Evolutionary conservation across 306 rosid genomes (phyloP), one percentile per base, ranked within the genome.

Genomic region (Cucurbita moschata): DNA sequence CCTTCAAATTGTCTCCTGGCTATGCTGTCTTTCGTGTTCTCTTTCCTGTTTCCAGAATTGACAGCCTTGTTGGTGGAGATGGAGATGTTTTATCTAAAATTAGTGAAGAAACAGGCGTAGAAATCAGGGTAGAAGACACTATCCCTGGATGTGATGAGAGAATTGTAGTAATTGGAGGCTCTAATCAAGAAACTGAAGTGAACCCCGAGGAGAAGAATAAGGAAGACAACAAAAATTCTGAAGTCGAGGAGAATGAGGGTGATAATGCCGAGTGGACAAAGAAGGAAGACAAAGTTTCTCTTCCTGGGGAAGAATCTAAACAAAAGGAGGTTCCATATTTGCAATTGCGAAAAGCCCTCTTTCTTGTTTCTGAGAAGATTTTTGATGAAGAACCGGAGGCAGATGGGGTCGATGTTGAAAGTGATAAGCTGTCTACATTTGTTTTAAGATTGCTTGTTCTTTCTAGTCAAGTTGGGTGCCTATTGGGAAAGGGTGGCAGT

Each of bases 401-500:
- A 30, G 82, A 78, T 39, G 91, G 76, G 59, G 87, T 68, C 12
- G 86, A 78, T 35, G 87, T 79, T 71, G 89, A 89, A 71, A 58
- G 69, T 52, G 75, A 75, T 19, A 83, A 76, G 75, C 21, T 82
- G 61, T 83, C 85, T 21, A 71, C 82, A 19, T 51, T 77, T 75
- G 80, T 79, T 79, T 78, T 89, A 42, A 88, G 96, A 81, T 70
- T 95, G 62, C 89, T 91, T 7, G 87, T 95, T 72, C 84, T 87
- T 64, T 88, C 96, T 21, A 81, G 72, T 77, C 96, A 95, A 81
- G 90, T 90, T 66, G 99, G 99, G 13, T 94, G 97, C 87, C 54
- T 94, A 72, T 70, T 94, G 78, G 97, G 99, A 30, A 94, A 86
- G 79, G 97, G 95, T 82, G 99, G 99, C 55, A 83, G 96, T 40